Conservation (phyloP, 257 asterid species). For the Ligustrum vulgare region DNA sequence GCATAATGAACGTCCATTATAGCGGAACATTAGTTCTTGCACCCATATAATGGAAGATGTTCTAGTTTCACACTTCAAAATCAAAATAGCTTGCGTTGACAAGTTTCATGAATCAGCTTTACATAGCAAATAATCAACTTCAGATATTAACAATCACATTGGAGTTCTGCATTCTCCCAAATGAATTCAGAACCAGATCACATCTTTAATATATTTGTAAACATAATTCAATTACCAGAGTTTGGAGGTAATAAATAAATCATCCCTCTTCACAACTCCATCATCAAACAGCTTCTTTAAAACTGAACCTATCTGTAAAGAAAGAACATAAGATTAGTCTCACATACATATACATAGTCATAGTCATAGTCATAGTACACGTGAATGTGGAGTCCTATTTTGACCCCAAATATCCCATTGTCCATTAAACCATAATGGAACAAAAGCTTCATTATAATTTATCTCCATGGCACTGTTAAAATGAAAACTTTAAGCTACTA, state of each 20-base stretch:
- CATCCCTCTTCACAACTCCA: conserved; percentile 79
- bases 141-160: background rate
- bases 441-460: background rate
- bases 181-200: background rate
- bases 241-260: conserved; percentile 81
- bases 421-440: background rate
- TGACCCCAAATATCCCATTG: background rate
- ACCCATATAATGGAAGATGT: background rate
- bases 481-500: background rate
- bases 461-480: background rate
- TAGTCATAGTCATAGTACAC: background rate
- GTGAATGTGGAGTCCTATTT: background rate
- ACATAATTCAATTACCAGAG: conserved; percentile 56
- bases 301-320: conserved; percentile 47
- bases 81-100: background rate
- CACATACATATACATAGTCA: background rate
- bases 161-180: background rate
- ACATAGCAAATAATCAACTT: background rate
- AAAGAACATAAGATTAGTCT: conserved; percentile 3
- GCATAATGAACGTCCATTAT: background rate
- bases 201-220: background rate
- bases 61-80: conserved; percentile 7
- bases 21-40: background rate
- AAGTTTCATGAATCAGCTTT: background rate
- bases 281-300: conserved; percentile 70